Evolutionary conservation across 2,329 filamentous ascomycete genomes (phyloP).

Genomic region (Huntiella decipiens): DNA sequence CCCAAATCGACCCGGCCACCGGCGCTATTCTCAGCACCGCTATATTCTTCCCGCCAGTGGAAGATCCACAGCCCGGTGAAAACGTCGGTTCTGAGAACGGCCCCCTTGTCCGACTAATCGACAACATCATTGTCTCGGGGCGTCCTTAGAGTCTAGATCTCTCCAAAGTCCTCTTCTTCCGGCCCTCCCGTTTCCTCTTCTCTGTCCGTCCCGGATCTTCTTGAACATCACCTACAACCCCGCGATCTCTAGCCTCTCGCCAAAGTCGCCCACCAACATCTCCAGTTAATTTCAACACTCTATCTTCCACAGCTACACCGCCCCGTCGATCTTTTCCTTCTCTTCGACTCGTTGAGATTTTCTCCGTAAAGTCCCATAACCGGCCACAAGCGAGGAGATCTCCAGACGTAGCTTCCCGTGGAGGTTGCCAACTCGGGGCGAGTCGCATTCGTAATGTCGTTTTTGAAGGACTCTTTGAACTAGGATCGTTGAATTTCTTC

Average conservation of each 20-base stretch:
- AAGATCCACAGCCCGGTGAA: conserved; percentile 50
- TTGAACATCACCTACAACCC: conserved; percentile 29
- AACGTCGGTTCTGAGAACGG: conserved; percentile 54
- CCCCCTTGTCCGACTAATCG: conserved; percentile 70
- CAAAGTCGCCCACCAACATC: conserved; percentile 53
- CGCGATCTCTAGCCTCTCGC: conserved; percentile 27
- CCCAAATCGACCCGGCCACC: conserved; percentile 44
- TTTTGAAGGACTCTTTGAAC: conserved; percentile 21
- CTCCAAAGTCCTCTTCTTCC: conserved; percentile 29
- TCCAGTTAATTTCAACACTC: conserved; percentile 64
- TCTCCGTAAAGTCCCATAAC: conserved; percentile 82
- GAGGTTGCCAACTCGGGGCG: conserved; percentile 54
- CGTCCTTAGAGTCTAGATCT: conserved; percentile 15
- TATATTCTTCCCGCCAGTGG: conserved; percentile 71
- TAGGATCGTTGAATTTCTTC: conserved; percentile 43
- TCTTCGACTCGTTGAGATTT: conserved; percentile 61
- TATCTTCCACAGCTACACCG: conserved; percentile 66
- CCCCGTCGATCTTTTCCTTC: conserved; percentile 96
- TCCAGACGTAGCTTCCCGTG: conserved; percentile 41
- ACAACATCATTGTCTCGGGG: conserved; percentile 62
- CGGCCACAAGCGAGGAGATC: conserved; percentile 49
- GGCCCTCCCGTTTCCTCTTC: conserved; percentile 27
- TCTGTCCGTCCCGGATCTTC: conserved; percentile 21
- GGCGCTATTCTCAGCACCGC: conserved; percentile 82
- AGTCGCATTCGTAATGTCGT: conserved; percentile 45